Conservation (phyloP, 2,329 filamentous ascomycete genomes). For the Pyricularia sp. region DNA sequence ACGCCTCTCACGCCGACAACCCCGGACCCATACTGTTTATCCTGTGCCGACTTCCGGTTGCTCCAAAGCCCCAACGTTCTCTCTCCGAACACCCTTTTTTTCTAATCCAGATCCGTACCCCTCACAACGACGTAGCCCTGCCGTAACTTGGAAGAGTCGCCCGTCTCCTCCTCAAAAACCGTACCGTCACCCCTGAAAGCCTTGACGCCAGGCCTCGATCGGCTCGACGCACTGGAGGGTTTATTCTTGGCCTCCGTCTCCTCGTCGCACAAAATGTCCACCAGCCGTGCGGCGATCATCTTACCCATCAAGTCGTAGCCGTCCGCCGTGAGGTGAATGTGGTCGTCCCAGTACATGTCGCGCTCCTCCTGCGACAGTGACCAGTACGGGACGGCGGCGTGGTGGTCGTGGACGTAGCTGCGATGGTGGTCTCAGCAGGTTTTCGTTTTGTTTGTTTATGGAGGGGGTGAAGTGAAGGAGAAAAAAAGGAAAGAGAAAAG, state of each 20-base stretch:
- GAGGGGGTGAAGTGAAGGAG: too few species aligned
- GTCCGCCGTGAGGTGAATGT: constrained; percentile 44
- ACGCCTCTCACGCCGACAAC: background rate
- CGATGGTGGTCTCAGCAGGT: background rate
- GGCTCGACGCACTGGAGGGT: background rate
- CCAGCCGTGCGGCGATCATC: constrained; percentile 42
- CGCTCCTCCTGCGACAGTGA: constrained; percentile 34
- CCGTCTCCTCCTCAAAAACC: constrained; percentile 39
- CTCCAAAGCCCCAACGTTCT: background rate
- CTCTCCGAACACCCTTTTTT: constrained; percentile 7
- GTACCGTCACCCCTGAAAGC: constrained; percentile 28
- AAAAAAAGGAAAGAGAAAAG: too few species aligned
- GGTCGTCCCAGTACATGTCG: constrained; percentile 49
- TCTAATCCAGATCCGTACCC: constrained; percentile 35
- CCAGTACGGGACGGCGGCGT: constrained; percentile 43
- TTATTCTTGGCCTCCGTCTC: background rate
- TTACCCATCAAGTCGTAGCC: constrained; percentile 57
- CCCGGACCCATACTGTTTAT: background rate
- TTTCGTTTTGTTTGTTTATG: too few species aligned
- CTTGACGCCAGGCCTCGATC: constrained; percentile 8
- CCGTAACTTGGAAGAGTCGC: constrained; percentile 33
- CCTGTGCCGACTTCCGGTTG: background rate
- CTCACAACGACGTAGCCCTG: constrained; percentile 46
- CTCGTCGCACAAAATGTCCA: constrained; percentile 30
- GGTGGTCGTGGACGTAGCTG: constrained; percentile 21